Percentiles rank a stretch among this genome's conserved stretches.
These are phyloP conservation scores for Euryodendron excelsum DNA, from an alignment of 148 eudicot genomes.

Conservation along the genomic window DNA sequence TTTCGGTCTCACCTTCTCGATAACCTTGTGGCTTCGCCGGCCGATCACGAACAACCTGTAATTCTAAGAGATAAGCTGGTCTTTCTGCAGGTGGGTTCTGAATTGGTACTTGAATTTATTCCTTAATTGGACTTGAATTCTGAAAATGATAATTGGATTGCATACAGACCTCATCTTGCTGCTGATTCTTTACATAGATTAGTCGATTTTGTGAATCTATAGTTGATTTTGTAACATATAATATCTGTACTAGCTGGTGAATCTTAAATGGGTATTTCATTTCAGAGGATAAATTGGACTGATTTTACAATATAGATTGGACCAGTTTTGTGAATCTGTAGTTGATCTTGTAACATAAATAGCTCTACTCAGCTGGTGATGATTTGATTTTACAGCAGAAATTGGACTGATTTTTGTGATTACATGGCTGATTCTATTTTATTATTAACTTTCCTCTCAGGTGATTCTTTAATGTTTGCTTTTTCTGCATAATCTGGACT, in stretches of 20 bases:
- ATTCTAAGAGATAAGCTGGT: conserved; percentile 77
- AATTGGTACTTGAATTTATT: background rate
- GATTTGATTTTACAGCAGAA: background rate
- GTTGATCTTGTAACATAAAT: background rate
- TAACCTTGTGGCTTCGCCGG: conserved; percentile 51
- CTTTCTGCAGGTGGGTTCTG: conserved; percentile 64
- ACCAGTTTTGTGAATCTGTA: background rate
- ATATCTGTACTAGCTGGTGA: no score
- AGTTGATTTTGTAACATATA: background rate
- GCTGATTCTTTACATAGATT: background rate
- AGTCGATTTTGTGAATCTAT: background rate
- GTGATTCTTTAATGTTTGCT: no score
- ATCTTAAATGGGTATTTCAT: no score
- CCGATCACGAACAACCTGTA: conserved; percentile 46
- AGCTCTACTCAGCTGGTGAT: no score
- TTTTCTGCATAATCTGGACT: no score
- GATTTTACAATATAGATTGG: no score
- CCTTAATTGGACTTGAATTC: background rate
- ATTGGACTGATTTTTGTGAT: background rate
- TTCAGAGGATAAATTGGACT: no score
- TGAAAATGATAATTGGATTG: background rate
- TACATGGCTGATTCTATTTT: background rate
- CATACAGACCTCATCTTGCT: background rate
- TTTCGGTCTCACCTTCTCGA: conserved; percentile 66
- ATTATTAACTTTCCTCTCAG: background rate